phyloP scores from a whole-genome alignment of 768 basidiomycete genomes.

The Lentinula sp. region DNA sequence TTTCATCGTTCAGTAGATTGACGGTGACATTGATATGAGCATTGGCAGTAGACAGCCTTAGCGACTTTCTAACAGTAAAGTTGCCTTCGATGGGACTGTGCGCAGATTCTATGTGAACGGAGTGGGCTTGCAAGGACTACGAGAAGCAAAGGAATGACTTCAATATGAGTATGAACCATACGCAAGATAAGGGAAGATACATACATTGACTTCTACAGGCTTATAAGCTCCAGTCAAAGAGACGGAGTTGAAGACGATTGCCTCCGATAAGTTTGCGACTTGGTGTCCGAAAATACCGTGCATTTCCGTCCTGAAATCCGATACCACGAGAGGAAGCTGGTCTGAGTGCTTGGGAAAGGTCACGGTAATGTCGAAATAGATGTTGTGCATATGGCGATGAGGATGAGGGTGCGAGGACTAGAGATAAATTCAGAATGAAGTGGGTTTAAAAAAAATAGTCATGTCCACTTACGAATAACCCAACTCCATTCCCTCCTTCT shows the following conservation, averaged over 20 bases:
- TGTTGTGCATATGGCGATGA: slow-evolving; percentile 8
- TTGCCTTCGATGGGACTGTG: slow-evolving; percentile 31
- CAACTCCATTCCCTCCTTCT: slow-evolving; percentile 24
- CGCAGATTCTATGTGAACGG: slow-evolving; percentile 17
- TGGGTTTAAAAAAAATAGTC: not conserved
- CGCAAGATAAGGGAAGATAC: slow-evolving; percentile 1
- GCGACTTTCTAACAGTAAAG: slow-evolving; percentile 22
- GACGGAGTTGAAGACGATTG: slow-evolving; percentile 21
- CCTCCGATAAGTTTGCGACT: slow-evolving; percentile 19
- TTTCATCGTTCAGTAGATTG: slow-evolving; percentile 14
- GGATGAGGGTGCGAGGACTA: slow-evolving; percentile 10
- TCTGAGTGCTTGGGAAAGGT: slow-evolving; percentile 19
- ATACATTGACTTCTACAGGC: slow-evolving; percentile 21
- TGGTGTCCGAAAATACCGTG: slow-evolving; percentile 19
- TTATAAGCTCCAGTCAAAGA: slow-evolving; percentile 16
- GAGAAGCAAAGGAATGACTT: too few relatives aligned
- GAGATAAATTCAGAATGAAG: not conserved
- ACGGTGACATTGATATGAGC: slow-evolving; percentile 22
- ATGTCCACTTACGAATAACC: slow-evolving; percentile 27
- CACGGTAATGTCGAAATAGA: slow-evolving; percentile 22
- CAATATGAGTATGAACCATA: not conserved
- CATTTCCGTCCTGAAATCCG: slow-evolving; percentile 21
- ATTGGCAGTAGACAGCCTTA: slow-evolving; percentile 29
- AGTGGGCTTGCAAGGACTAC: slow-evolving; percentile 24
- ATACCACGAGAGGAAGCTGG: slow-evolving; percentile 16